A percentile compares a stretch with the other conserved stretches of the same genome.
Evolutionary conservation across 192 early-diverging fungal genomes (phyloP).

Genomic region (Entomortierella beljakovae): DNA sequence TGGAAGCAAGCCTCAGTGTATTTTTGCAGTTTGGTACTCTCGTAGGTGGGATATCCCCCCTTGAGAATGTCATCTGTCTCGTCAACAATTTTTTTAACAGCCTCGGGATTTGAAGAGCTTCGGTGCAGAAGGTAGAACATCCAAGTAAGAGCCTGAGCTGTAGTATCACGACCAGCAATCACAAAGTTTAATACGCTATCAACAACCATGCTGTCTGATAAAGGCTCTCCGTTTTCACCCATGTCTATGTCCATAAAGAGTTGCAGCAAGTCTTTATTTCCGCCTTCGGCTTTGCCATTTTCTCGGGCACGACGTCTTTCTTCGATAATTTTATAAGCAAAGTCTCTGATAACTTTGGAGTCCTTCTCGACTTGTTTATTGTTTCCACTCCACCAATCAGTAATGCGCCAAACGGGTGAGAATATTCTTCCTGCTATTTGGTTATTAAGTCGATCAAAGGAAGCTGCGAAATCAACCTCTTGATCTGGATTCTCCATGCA

Average conservation of each 20-base stretch:
- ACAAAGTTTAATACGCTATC: constrained; percentile 61
- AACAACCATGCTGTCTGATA: constrained; percentile 54
- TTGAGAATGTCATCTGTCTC: constrained; percentile 46
- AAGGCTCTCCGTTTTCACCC: constrained; percentile 30
- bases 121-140: constrained; percentile 60
- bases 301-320: constrained; percentile 20
- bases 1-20: constrained; percentile 57
- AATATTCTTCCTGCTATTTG: constrained; percentile 16
- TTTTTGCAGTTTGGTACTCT: constrained; percentile 40
- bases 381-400: constrained; percentile 32
- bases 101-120: constrained; percentile 38
- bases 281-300: neutral
- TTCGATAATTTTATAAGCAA: constrained; percentile 36
- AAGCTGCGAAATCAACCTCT: constrained; percentile 54
- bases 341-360: constrained; percentile 24
- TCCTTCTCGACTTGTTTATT: constrained; percentile 15
- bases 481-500: constrained; percentile 29
- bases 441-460: constrained; percentile 64
- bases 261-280: constrained; percentile 45
- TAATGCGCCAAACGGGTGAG: constrained; percentile 30
- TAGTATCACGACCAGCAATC: constrained; percentile 66
- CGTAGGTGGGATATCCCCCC: constrained; percentile 28
- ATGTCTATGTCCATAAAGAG: constrained; percentile 56
- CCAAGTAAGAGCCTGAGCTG: constrained; percentile 60
- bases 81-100: constrained; percentile 24